Evolutionary conservation across 2,329 filamentous ascomycete genomes (phyloP).

Genomic region (Penicillium oxalicum): DNA sequence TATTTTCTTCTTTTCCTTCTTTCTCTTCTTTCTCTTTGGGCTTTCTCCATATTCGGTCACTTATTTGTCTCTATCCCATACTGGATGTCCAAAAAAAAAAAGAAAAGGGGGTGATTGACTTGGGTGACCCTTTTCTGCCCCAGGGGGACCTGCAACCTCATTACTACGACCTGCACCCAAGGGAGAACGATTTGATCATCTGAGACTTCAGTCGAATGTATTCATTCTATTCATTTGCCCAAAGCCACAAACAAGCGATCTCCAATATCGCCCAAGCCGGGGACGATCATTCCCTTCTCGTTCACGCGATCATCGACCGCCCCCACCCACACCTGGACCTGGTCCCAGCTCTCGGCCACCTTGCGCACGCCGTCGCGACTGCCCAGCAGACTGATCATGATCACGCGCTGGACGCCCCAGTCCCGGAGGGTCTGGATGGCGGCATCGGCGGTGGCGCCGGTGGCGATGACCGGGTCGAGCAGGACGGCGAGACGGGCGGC

Average conservation of each 20-base stretch:
- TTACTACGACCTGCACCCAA: too few relatives aligned
- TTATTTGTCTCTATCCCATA: too few relatives aligned
- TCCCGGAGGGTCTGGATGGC: slow-evolving; percentile 84
- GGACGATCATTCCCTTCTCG: slow-evolving; percentile 80
- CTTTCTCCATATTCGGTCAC: too few relatives aligned
- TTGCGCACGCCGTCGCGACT: slow-evolving; percentile 63
- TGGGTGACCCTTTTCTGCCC: neutral
- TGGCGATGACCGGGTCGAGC: slow-evolving; percentile 89
- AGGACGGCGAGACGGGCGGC: slow-evolving; percentile 67
- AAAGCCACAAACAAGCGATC: slow-evolving; percentile 84
- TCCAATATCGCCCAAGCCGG: slow-evolving; percentile 83
- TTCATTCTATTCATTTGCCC: slow-evolving; percentile 59
- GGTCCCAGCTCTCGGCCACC: slow-evolving; percentile 72
- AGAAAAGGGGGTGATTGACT: too few relatives aligned
- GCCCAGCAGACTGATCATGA: slow-evolving; percentile 70
- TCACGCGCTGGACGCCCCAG: slow-evolving; percentile 80
- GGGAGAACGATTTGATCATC: too few relatives aligned
- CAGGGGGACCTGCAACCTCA: too few relatives aligned
- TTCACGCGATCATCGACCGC: slow-evolving; percentile 69
- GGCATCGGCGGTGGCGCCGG: slow-evolving; percentile 80
- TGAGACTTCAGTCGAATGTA: neutral
- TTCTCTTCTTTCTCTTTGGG: too few relatives aligned
- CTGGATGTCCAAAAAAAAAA: too few relatives aligned
- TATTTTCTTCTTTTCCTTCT: too few relatives aligned
- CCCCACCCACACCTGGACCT: slow-evolving; percentile 65